Percentiles rank a stretch among this genome's conserved stretches.
Evolutionary conservation across 2,329 filamentous ascomycete species (phyloP).

Genomic region (Sporothrix pallida): DNA sequence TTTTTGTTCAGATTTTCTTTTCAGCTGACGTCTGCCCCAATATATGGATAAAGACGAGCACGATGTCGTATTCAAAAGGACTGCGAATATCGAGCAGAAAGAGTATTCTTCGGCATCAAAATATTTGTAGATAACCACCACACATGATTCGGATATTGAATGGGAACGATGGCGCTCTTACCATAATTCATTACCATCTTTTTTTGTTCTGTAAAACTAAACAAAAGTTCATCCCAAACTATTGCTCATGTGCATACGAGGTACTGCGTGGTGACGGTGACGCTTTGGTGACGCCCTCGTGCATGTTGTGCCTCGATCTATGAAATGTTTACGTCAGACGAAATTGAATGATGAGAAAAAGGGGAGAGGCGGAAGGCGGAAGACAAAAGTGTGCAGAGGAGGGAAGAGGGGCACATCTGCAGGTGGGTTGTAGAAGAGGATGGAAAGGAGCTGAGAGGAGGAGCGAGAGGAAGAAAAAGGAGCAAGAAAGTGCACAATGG

Average conservation of each 20-base stretch:
- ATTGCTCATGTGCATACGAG: constrained; percentile 6
- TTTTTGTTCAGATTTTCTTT: not conserved
- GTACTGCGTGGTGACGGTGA: not conserved
- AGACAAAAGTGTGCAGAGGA: too few species aligned
- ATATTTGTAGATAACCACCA: too few species aligned
- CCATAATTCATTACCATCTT: too few species aligned
- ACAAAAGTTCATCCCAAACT: not conserved
- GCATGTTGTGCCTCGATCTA: not conserved
- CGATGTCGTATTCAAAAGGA: not conserved
- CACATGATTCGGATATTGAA: too few species aligned
- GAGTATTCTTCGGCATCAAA: too few species aligned
- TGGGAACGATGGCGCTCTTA: too few species aligned
- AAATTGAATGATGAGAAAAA: too few species aligned
- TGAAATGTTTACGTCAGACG: not conserved
- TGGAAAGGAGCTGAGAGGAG: not conserved
- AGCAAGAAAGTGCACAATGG: not conserved
- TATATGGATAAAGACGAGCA: not conserved
- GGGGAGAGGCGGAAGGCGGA: too few species aligned
- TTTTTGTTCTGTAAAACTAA: too few species aligned
- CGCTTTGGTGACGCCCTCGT: not conserved
- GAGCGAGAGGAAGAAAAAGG: not conserved
- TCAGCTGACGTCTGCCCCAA: constrained; percentile 1
- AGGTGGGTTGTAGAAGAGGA: not conserved
- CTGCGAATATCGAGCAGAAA: too few species aligned
- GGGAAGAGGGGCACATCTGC: not conserved